Conservation (phyloP, 495 filamentous ascomycete species). For the Letharia lupina region DNA sequence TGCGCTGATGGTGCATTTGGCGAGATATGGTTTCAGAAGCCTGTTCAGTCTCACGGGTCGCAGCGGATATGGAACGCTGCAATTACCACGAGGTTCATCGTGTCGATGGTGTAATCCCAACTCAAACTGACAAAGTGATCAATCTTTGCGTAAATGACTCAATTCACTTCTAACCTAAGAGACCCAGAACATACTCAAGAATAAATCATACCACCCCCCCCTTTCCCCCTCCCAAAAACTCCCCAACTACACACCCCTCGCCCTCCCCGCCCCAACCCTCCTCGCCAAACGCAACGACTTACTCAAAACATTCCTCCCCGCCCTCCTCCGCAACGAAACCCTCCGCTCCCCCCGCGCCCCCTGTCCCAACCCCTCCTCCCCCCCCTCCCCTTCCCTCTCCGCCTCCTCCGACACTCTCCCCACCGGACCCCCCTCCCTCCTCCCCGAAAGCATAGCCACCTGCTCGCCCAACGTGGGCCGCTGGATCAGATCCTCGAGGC, state of each 20-base stretch:
- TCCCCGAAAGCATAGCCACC: slow-evolving; percentile 34
- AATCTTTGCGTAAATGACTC: too few species aligned
- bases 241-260: not conserved
- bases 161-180: too few species aligned
- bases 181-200: too few species aligned
- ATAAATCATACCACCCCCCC: too few species aligned
- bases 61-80: too few species aligned
- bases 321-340: not conserved
- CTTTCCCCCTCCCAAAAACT: not conserved
- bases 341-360: not conserved
- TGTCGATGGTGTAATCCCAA: too few species aligned
- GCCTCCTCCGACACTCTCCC: not conserved
- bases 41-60: too few species aligned
- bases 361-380: not conserved
- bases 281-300: not conserved
- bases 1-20: too few species aligned
- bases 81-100: too few species aligned
- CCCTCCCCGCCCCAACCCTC: not conserved
- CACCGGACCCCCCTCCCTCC: not conserved
- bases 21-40: too few species aligned
- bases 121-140: too few species aligned
- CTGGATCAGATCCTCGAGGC: slow-evolving; percentile 44
- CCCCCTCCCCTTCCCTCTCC: not conserved
- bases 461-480: slow-evolving; percentile 44
- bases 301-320: not conserved